These are phyloP conservation scores for Ascochyta fabae DNA, from an alignment of 2,329 filamentous ascomycete species.

Conservation along the genomic window DNA sequence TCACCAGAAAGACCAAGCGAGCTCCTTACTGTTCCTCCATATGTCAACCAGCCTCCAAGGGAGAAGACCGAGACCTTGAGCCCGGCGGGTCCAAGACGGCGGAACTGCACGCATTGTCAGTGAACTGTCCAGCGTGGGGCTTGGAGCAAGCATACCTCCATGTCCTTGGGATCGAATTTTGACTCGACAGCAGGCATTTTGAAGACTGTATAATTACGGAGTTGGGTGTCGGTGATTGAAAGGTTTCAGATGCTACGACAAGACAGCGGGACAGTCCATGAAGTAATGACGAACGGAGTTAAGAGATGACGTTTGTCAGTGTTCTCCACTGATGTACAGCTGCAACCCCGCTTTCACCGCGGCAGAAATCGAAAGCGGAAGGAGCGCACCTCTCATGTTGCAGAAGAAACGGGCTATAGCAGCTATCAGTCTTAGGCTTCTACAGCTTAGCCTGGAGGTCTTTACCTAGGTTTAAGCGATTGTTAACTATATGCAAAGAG, in stretches of 20 bases:
- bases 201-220: slow-evolving; percentile 2
- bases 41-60: slow-evolving; percentile 56
- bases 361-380: slow-evolving; percentile 4
- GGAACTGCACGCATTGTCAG: slow-evolving; percentile 25
- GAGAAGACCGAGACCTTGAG: slow-evolving; percentile 60
- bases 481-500: too few relatives aligned
- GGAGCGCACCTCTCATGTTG: not conserved
- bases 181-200: slow-evolving; percentile 51
- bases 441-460: too few relatives aligned
- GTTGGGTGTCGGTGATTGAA: not conserved
- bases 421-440: too few relatives aligned
- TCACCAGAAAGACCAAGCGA: not conserved
- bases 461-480: too few relatives aligned
- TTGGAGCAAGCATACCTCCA: slow-evolving; percentile 24
- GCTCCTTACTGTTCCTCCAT: slow-evolving; percentile 53
- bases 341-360: slow-evolving; percentile 4
- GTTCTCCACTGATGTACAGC: slow-evolving; percentile 3
- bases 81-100: slow-evolving; percentile 43
- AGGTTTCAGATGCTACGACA: not conserved
- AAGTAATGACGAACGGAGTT: slow-evolving; percentile 2
- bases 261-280: not conserved
- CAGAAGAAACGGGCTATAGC: too few relatives aligned
- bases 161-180: slow-evolving; percentile 59
- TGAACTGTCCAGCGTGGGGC: not conserved
- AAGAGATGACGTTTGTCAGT: slow-evolving; percentile 2